phyloP scores from a whole-genome alignment of 2,329 filamentous ascomycete genomes.

The Penicillium sp. region DNA sequence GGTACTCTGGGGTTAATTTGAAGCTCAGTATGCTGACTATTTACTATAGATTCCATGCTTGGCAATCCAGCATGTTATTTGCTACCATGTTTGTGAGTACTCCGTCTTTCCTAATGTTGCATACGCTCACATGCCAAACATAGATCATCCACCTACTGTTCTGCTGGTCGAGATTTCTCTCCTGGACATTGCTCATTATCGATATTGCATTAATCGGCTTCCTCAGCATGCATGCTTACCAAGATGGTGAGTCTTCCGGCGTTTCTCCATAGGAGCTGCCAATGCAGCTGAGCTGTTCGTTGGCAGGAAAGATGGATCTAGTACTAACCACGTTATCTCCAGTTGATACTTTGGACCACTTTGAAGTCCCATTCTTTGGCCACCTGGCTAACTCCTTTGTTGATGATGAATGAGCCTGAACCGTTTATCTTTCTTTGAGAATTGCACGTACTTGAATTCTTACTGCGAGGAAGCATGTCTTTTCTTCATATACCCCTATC shows the following conservation, averaged over 20 bases:
- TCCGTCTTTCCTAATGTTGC: neutral
- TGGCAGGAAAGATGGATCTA: neutral
- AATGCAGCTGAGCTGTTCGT: neutral
- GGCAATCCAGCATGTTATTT: conserved; percentile 86
- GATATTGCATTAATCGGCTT: conserved; percentile 76
- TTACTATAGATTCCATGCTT: conserved; percentile 77
- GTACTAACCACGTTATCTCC: neutral
- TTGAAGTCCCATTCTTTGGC: conserved; percentile 85
- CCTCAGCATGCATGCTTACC: conserved; percentile 75
- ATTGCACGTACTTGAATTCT: conserved; percentile 12
- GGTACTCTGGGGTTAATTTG: neutral
- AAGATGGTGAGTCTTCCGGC: conserved; percentile 63
- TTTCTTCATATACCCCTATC: conserved; percentile 22
- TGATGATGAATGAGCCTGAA: conserved; percentile 67
- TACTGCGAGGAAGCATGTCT: conserved; percentile 11
- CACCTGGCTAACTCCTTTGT: conserved; percentile 81
- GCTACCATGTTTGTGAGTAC: conserved; percentile 59
- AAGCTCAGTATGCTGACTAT: neutral
- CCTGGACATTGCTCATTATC: conserved; percentile 74
- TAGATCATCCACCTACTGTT: conserved; percentile 81
- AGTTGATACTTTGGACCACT: conserved; percentile 66
- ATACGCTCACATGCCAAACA: conserved; percentile 30
- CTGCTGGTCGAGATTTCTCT: conserved; percentile 78
- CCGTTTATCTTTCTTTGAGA: neutral
- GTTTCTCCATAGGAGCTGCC: neutral